Percentiles rank a stretch among this genome's conserved stretches.
phyloP scores from a whole-genome alignment of 176 grass and related monocot species.

The Alloteropsis semialata region DNA sequence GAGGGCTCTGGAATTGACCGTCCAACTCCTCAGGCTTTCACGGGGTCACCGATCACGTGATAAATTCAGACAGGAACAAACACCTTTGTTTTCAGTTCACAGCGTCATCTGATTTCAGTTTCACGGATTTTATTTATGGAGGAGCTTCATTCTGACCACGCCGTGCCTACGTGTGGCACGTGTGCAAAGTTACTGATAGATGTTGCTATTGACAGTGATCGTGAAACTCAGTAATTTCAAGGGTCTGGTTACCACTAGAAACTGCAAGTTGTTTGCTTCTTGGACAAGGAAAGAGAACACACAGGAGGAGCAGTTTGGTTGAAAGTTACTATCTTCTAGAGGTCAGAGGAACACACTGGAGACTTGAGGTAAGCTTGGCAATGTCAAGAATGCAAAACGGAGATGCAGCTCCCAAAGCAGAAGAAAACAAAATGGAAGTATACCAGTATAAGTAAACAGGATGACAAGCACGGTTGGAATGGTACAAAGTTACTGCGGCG shows the following conservation, averaged over 20 bases:
- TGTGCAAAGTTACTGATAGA: neutral
- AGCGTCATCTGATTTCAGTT: neutral
- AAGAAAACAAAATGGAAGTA: neutral
- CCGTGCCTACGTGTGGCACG: neutral
- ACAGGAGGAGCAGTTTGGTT: neutral
- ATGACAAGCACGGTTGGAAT: neutral
- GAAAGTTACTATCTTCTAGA: conserved; percentile 1
- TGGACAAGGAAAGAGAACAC: neutral
- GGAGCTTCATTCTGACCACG: neutral
- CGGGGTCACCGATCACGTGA: conserved; percentile 26
- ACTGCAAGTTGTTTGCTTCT: neutral
- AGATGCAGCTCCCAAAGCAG: neutral
- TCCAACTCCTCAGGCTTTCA: conserved; percentile 36
- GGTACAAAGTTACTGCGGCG: neutral
- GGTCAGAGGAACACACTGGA: conserved; percentile 2
- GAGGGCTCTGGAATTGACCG: conserved; percentile 34
- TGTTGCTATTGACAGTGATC: neutral
- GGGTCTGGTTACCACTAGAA: neutral
- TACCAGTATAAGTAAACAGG: neutral
- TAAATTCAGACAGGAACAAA: neutral
- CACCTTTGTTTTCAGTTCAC: neutral
- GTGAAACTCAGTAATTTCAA: neutral
- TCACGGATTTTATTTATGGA: neutral
- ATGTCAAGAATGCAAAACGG: neutral
- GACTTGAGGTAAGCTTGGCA: neutral